A percentile compares a stretch with the other conserved stretches of the same genome.
These are phyloP conservation scores for Entomophthora muscae DNA, from an alignment of 371 early-diverging fungal genomes.

Conservation along the genomic window DNA sequence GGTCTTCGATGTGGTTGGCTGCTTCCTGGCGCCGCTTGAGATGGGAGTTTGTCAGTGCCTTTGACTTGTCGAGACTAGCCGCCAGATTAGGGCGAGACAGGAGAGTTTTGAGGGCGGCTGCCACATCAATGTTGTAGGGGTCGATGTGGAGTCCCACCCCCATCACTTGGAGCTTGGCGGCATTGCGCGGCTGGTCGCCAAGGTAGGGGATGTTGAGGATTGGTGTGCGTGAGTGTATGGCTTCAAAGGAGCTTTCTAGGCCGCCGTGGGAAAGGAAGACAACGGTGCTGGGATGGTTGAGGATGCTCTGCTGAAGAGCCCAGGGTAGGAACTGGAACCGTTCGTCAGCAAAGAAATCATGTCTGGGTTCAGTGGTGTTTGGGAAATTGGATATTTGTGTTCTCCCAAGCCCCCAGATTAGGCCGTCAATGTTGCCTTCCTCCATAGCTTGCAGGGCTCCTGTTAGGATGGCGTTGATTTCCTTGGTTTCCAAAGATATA, in stretches of 20 bases:
- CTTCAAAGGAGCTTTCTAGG: not conserved
- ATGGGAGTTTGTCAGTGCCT: not conserved
- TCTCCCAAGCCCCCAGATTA: no score
- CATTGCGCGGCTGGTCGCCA: slow-evolving; percentile 4
- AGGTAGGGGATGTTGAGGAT: slow-evolving; percentile 3
- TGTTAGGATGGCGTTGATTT: no score
- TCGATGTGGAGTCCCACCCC: not conserved
- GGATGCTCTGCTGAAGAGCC: slow-evolving; percentile 2
- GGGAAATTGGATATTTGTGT: no score
- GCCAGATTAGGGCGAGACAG: not conserved
- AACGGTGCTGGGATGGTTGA: not conserved
- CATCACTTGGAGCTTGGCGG: not conserved
- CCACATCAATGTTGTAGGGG: not conserved
- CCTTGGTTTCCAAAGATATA: no score
- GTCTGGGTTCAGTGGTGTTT: no score
- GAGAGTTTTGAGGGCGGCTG: not conserved
- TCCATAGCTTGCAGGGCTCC: no score
- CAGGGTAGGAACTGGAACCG: not conserved
- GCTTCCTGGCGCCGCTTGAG: no score
- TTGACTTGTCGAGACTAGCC: not conserved
- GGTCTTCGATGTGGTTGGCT: not conserved
- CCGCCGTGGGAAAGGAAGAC: slow-evolving; percentile 6
- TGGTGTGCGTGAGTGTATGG: not conserved
- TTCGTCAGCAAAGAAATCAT: no score
- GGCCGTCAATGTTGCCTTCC: no score